Percentiles rank a stretch among this genome's conserved stretches.
phyloP scores from a whole-genome alignment of 805 yeast species.

The Schwanniomyces occidentalis region DNA sequence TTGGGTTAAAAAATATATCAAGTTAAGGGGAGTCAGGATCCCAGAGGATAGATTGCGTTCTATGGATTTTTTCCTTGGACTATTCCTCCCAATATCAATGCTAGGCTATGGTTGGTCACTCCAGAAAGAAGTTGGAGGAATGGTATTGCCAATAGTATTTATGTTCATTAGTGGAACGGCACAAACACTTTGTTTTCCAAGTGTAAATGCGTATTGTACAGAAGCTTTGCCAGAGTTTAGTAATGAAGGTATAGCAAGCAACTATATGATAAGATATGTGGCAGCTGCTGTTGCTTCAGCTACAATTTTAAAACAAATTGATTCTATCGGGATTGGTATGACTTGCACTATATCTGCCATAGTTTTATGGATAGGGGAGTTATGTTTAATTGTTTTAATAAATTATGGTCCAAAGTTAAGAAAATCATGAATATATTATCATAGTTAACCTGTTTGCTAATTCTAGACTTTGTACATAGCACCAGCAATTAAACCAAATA shows the following conservation, averaged over 20 bases:
- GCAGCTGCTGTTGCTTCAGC: slow-evolving; percentile 55
- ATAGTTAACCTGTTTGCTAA: too few species aligned
- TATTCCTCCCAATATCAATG: slow-evolving; percentile 45
- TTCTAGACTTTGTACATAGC: too few species aligned
- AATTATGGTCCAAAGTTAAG: slow-evolving; percentile 33
- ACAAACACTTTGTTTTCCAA: slow-evolving; percentile 54
- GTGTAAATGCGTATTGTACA: slow-evolving; percentile 57
- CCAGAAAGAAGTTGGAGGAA: slow-evolving; percentile 51
- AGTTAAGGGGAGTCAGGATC: slow-evolving; percentile 42
- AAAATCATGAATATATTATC: slow-evolving; percentile 25
- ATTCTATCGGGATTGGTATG: slow-evolving; percentile 58
- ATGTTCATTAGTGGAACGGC: slow-evolving; percentile 51
- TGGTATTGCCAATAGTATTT: slow-evolving; percentile 52
- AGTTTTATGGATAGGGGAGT: slow-evolving; percentile 40
- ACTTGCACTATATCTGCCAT: slow-evolving; percentile 50
- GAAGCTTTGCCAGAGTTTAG: slow-evolving; percentile 55
- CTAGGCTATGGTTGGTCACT: slow-evolving; percentile 57
- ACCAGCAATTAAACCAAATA: too few species aligned
- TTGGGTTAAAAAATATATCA: slow-evolving; percentile 44
- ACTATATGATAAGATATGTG: slow-evolving; percentile 50
- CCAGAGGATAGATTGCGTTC: slow-evolving; percentile 48
- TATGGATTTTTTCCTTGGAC: slow-evolving; percentile 35
- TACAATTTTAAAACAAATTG: slow-evolving; percentile 45
- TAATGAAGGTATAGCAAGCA: slow-evolving; percentile 58
- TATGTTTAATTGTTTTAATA: slow-evolving; percentile 31